Base-by-base conservation (phyloP, 345 rosid species). In the Melaleuca alternifolia region DNA sequence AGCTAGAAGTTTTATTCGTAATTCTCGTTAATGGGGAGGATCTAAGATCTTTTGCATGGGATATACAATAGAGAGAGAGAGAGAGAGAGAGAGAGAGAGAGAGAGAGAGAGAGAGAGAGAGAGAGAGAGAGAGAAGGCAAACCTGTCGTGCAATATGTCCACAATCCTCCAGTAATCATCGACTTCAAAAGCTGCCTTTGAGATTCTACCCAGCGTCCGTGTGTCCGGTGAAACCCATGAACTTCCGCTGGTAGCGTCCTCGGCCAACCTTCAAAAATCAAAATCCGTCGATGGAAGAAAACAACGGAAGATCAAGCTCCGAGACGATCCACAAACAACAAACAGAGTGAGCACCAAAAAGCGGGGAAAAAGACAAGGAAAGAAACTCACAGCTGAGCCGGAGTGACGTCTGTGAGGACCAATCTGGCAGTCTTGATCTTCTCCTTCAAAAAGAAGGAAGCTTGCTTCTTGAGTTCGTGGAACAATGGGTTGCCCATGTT, bases 381-480 rank as follows among this genome's bases (percentile, higher is more conserved):
- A 71, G 24, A 50, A 79, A 85, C 89, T 86, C 82, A 94, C 97
- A 95, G 92, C 84, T 95, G 88, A 44, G 93, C 91, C 53, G 97
- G 98, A 30, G 98, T 95, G 28, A 96, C 98, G 84, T 96, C 98
- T 14, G 98, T 97, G 86, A 97, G 95, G 88, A 93, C 99, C 83
- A 97, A 90, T 57, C 98, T 92, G 54, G 98, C 99, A 76, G 94
- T 94, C 92, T 94, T 96, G 89, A 97, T 93, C 93, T 96, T 97
- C 88, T 96, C 98, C 92, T 94, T 97, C 91, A 97, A 85, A 89
- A 96, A 97, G 88, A 97, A 97, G 9, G 98, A 97, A 79, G 98
- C 98, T 86, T 97, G 99, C 84, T 94, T 96, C 94, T 91, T 96
- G 87, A 97, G 85, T 50, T 97, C 97, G 88, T 86, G 93, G 86